These are phyloP conservation scores for Ustilago xerochloae DNA, from an alignment of 1,284 basidiomycete species.

Conservation along the genomic window DNA sequence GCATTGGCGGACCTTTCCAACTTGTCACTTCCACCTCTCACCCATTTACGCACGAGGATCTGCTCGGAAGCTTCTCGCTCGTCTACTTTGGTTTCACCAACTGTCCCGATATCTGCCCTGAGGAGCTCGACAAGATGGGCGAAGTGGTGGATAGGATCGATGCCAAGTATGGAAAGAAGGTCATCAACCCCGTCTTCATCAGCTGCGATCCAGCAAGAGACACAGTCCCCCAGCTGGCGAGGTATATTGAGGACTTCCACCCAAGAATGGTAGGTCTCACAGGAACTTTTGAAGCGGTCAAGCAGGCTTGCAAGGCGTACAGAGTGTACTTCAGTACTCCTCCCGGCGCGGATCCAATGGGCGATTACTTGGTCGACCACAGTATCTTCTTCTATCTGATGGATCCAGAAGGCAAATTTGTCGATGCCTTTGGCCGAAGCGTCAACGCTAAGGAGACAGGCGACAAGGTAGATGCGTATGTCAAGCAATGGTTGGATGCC, in stretches of 20 bases:
- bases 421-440: conserved; percentile 94
- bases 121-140: conserved; percentile 96
- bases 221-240: conserved; percentile 73
- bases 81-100: conserved; percentile 80
- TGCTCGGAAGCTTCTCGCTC: conserved; percentile 81
- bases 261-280: conserved; percentile 87
- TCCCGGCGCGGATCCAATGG: conserved; percentile 77
- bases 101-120: conserved; percentile 96
- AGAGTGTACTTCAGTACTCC: conserved; percentile 97
- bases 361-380: conserved; percentile 85
- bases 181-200: conserved; percentile 82
- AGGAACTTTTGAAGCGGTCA: conserved; percentile 86
- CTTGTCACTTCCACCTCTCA: conserved; percentile 59
- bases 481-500: conserved; percentile 71
- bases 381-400: conserved; percentile 97
- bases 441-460: conserved; percentile 78
- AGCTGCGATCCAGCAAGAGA: conserved; percentile 96
- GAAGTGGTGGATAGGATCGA: conserved; percentile 81
- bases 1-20: conserved; percentile 88
- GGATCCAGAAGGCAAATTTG: conserved; percentile 92
- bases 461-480: conserved; percentile 71
- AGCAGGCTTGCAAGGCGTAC: conserved; percentile 90
- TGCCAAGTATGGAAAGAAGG: conserved; percentile 69
- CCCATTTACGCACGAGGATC: conserved; percentile 82
- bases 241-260: conserved; percentile 78